A percentile compares a stretch with the other conserved stretches of the same genome.
These are phyloP conservation scores for Hondaea fermentalgiana DNA, from an alignment of 108 stramenopile species.

Conservation along the genomic window DNA sequence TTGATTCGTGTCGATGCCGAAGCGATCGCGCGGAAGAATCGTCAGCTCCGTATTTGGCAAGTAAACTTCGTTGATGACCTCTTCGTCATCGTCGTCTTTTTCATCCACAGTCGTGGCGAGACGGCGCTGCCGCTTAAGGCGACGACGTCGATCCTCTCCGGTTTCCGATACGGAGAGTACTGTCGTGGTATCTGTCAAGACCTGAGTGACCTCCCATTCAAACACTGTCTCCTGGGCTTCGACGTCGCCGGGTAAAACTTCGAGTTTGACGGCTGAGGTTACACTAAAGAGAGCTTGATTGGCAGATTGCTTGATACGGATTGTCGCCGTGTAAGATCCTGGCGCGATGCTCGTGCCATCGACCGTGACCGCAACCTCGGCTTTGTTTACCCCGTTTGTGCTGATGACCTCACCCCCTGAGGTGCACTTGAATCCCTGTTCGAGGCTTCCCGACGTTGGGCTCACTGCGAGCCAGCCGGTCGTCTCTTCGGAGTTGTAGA, in stretches of 20 bases:
- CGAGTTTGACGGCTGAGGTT: background rate
- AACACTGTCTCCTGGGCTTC: background rate
- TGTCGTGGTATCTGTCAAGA: background rate
- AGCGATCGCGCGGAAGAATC: background rate
- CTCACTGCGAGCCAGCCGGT: background rate
- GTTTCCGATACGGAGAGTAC: background rate
- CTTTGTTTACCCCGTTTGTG: background rate
- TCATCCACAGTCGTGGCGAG: no score
- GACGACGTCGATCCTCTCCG: no score
- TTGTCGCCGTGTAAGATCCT: background rate
- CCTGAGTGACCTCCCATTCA: background rate
- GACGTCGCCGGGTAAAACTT: background rate
- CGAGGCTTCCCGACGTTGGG: background rate
- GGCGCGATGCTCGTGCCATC: background rate
- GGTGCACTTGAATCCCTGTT: background rate
- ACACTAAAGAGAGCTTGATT: background rate
- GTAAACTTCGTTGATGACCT: background rate
- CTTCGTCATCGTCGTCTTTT: background rate
- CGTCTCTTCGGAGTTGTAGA: background rate
- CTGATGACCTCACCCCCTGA: background rate
- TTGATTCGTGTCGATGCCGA: background rate
- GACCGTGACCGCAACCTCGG: background rate
- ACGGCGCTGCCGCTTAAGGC: no score
- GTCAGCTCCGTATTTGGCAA: background rate
- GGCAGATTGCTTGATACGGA: background rate